Conservation (phyloP, 1,284 basidiomycete genomes). For the Lentinula novae-zelandiae region DNA sequence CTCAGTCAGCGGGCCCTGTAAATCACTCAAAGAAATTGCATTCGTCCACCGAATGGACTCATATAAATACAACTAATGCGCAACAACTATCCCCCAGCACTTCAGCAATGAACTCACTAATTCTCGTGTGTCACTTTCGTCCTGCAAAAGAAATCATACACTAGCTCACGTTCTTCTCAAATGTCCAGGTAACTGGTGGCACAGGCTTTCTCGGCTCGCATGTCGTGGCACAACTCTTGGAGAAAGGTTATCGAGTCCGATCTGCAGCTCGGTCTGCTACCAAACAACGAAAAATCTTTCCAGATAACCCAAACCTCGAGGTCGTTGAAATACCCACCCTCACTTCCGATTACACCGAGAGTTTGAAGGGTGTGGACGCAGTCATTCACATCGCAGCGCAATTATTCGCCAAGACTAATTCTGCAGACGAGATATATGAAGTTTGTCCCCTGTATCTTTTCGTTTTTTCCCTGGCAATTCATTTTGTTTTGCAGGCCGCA, state of each 20-base stretch:
- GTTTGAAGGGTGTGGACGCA: constrained; percentile 22
- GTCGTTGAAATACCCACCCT: constrained; percentile 22
- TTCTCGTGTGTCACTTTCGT: neutral
- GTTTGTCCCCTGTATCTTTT: neutral
- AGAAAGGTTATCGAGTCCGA: constrained; percentile 10
- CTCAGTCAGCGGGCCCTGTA: too few relatives aligned
- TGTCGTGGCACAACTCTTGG: constrained; percentile 11
- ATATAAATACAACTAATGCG: too few relatives aligned
- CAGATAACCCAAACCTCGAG: neutral
- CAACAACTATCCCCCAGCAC: too few relatives aligned
- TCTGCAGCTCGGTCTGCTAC: constrained; percentile 7
- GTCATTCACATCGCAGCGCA: constrained; percentile 11
- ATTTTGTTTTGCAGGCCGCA: neutral
- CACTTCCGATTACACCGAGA: constrained; percentile 25
- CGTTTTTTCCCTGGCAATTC: neutral
- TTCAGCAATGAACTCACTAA: neutral
- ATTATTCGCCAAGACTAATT: neutral
- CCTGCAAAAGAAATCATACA: neutral
- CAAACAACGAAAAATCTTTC: constrained; percentile 6
- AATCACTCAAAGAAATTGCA: too few relatives aligned
- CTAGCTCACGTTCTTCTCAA: neutral
- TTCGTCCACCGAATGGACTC: too few relatives aligned
- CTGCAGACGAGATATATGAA: constrained; percentile 3
- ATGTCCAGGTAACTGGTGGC: constrained; percentile 23
- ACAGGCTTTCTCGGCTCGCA: constrained; percentile 22